Conservation (phyloP, 73 alveolate genomes). For the Stentor roeselii region DNA sequence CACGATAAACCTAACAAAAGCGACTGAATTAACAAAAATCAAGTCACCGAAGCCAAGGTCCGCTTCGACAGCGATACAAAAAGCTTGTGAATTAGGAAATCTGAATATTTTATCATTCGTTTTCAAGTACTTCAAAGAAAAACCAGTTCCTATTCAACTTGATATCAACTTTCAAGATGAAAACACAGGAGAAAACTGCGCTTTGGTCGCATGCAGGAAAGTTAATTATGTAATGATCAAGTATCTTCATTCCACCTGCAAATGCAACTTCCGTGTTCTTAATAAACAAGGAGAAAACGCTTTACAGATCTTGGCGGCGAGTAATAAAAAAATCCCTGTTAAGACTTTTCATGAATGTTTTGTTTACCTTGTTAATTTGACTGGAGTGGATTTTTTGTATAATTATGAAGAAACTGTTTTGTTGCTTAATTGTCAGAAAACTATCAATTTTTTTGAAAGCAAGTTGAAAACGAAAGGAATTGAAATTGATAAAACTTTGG, state of each 20-base stretch:
- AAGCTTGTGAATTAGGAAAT: conserved; percentile 27
- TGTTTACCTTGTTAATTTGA: not conserved
- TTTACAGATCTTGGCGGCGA: conserved; percentile 3
- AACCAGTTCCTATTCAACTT: not conserved
- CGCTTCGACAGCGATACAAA: conserved; percentile 1
- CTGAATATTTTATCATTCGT: not conserved
- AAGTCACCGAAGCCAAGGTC: not conserved
- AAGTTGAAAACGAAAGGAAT: not conserved
- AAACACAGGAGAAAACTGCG: conserved; percentile 29
- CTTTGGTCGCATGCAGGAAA: conserved; percentile 19
- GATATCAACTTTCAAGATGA: conserved; percentile 25
- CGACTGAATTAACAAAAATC: not conserved
- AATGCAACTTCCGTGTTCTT: not conserved
- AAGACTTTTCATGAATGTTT: not conserved
- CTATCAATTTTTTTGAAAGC: not conserved
- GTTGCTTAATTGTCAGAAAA: not conserved
- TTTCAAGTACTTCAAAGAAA: conserved; percentile 6
- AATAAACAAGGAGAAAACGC: conserved; percentile 25
- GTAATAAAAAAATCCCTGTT: conserved; percentile 11
- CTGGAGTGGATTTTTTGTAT: conserved; percentile 9
- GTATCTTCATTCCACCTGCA: not conserved
- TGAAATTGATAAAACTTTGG: not conserved
- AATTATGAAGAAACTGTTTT: conserved; percentile 17
- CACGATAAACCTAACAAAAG: not conserved
- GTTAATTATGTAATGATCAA: conserved; percentile 16